These are phyloP conservation scores for Rehmannia glutinosa DNA, from an alignment of 257 asterid species.

Conservation along the genomic window DNA sequence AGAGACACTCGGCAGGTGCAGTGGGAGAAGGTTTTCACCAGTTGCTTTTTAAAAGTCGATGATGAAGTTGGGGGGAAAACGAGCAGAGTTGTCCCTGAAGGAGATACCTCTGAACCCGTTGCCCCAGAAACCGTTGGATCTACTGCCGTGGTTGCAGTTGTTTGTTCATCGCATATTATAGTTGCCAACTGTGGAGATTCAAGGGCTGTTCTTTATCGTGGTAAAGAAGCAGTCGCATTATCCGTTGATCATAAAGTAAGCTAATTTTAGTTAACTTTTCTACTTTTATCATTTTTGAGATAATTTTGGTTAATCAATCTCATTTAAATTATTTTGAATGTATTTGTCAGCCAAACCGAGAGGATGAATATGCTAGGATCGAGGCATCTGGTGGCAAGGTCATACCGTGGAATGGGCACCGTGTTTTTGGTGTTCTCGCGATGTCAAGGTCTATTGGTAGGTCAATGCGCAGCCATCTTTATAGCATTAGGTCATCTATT, in stretches of 20 bases:
- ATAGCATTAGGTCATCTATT: constrained; percentile 2
- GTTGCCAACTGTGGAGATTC: constrained; percentile 90
- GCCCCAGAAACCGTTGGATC: constrained; percentile 85
- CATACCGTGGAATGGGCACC: constrained; percentile 87
- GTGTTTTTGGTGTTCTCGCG: constrained; percentile 91
- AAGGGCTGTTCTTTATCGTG: constrained; percentile 81
- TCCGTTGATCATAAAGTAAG: constrained; percentile 75
- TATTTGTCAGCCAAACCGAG: constrained; percentile 60
- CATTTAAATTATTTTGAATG: neutral
- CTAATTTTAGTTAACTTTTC: neutral
- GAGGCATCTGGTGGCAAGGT: constrained; percentile 93
- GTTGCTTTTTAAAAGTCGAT: constrained; percentile 68
- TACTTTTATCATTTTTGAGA: neutral
- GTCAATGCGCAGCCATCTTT: constrained; percentile 23
- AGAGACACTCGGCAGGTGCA: constrained; percentile 51
- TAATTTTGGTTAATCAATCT: neutral
- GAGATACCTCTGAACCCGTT: constrained; percentile 39
- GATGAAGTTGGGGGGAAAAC: constrained; percentile 74
- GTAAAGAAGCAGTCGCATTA: constrained; percentile 71
- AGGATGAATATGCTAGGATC: constrained; percentile 81
- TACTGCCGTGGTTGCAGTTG: constrained; percentile 76
- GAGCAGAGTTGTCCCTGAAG: constrained; percentile 22
- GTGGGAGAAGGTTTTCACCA: constrained; percentile 63
- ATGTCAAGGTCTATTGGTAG: constrained; percentile 90
- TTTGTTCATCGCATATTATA: constrained; percentile 75